Base-by-base conservation (phyloP, 2,329 filamentous ascomycete genomes). In the Grosmannia penicillata region DNA sequence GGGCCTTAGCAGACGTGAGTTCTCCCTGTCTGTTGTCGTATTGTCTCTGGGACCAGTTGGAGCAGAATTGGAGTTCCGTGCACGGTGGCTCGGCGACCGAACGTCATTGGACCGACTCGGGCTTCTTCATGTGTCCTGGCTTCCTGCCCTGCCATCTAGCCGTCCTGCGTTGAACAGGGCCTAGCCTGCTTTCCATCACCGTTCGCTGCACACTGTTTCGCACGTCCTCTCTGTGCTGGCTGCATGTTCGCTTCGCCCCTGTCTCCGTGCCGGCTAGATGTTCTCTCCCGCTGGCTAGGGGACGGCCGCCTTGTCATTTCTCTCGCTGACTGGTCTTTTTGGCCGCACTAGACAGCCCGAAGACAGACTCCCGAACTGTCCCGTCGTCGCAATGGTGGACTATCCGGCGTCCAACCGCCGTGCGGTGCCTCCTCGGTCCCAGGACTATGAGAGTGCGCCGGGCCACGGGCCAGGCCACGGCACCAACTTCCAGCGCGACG, bases 401-500 rank as follows among this genome's bases (percentile, higher is more conserved):
- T 74, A 75, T 49, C 37, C 68, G 66, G 45, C 65, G 66, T 50
- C 65, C 67, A 49, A 70, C 54, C 65, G 66, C 48, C 53, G 52
- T 42, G 53, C 51, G 22, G 33, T 37, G 21, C 47, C 53, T 23
- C 58, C 59, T 27, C 60, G 57, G 47, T 58, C 58, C 36, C 58
- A 60, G 40, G 62, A 67, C 48, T 68, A 72, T 66, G 66, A 67
- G 42, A 54, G 59, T 19, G 32, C 29, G 3, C 28, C 37, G 2
- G 34, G 25, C 4, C 21, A 59, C 19, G 26, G 23, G 3, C 34
- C 37, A 5, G 34, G 31, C 4, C 21, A 34, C 8, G 53, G 63
- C 39, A 63, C 66, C 46, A 68, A 69, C 54, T 68, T 67, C 53
- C 83, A 91, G 61, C 81, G 91, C 62, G 87, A 98, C 73, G 84